Evolutionary conservation across 257 asterid species (phyloP).

Genomic region (Parsonsia alboflavescens): DNA sequence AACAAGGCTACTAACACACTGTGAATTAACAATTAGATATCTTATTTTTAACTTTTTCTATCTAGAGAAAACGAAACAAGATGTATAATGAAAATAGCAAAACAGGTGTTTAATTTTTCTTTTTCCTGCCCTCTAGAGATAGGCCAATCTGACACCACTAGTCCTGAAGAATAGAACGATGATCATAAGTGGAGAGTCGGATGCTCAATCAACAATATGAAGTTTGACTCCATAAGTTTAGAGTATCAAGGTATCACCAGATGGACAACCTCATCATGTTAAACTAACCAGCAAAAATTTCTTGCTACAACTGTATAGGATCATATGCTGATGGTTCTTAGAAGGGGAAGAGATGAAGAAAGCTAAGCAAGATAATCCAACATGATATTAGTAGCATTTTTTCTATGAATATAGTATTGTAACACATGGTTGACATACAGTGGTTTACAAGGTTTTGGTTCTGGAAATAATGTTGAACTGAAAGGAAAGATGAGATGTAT

Average conservation of each 20-base stretch:
- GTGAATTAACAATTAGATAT: not conserved
- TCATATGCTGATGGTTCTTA: not conserved
- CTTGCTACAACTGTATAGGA: not conserved
- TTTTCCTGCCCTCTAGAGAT: not conserved
- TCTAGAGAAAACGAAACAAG: not conserved
- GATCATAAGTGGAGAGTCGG: not conserved
- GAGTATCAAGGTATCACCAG: not conserved
- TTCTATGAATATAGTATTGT: not conserved
- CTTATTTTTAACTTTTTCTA: not conserved
- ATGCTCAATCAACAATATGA: not conserved
- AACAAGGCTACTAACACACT: not conserved
- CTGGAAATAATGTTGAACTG: not conserved
- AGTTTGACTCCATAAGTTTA: not conserved
- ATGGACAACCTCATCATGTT: not conserved
- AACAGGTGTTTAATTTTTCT: not conserved
- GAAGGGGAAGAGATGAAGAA: constrained; percentile 2
- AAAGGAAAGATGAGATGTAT: not conserved
- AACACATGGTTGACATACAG: too few relatives aligned
- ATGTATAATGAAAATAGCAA: not conserved
- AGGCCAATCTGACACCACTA: not conserved
- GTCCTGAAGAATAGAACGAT: not conserved
- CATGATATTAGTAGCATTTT: not conserved
- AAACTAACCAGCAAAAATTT: not conserved
- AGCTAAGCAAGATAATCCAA: not conserved
- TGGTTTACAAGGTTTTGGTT: not conserved